A percentile compares a stretch with the other conserved stretches of the same genome.
phyloP scores from a whole-genome alignment of 2,329 filamentous ascomycete species.

The Arthrobotrys pseudoclavata region DNA sequence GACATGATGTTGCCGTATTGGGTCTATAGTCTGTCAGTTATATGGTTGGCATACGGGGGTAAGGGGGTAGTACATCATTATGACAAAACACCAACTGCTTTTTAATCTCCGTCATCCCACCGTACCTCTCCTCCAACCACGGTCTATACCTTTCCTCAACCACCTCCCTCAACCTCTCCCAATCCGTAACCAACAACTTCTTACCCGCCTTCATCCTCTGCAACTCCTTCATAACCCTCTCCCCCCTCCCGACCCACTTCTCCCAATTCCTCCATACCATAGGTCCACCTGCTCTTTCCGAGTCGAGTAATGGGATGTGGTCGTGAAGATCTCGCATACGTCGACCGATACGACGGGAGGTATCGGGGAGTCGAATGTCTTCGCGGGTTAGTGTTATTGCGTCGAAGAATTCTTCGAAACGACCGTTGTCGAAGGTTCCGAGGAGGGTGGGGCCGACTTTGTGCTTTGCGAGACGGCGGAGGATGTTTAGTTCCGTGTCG shows the following conservation, averaged over 20 bases:
- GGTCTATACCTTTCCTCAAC: slow-evolving; percentile 80
- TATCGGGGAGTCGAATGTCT: slow-evolving; percentile 84
- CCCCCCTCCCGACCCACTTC: slow-evolving; percentile 81
- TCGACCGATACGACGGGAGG: slow-evolving; percentile 93
- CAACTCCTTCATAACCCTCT: slow-evolving; percentile 66
- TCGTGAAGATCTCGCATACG: slow-evolving; percentile 97
- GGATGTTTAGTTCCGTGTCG: slow-evolving; percentile 86
- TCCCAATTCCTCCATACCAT: slow-evolving; percentile 95
- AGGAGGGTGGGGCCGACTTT: slow-evolving; percentile 91
- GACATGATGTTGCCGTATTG: slow-evolving; percentile 97
- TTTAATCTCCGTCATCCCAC: slow-evolving; percentile 76
- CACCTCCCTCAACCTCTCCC: slow-evolving; percentile 80
- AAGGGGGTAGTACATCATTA: slow-evolving; percentile 80
- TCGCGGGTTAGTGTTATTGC: slow-evolving; percentile 82
- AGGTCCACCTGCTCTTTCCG: slow-evolving; percentile 83
- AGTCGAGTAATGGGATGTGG: slow-evolving; percentile 85
- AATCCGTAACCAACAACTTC: slow-evolving; percentile 88
- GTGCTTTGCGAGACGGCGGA: slow-evolving; percentile 87
- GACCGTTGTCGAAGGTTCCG: slow-evolving; percentile 92
- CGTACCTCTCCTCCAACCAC: slow-evolving; percentile 76
- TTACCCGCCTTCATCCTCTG: slow-evolving; percentile 71
- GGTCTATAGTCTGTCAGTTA: slow-evolving; percentile 72
- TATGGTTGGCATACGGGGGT: background rate
- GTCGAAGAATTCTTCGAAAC: slow-evolving; percentile 90
- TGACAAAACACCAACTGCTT: slow-evolving; percentile 92